Evolutionary conservation across 352 stramenopile species (phyloP).

Genomic region (Pythium coloratum): DNA sequence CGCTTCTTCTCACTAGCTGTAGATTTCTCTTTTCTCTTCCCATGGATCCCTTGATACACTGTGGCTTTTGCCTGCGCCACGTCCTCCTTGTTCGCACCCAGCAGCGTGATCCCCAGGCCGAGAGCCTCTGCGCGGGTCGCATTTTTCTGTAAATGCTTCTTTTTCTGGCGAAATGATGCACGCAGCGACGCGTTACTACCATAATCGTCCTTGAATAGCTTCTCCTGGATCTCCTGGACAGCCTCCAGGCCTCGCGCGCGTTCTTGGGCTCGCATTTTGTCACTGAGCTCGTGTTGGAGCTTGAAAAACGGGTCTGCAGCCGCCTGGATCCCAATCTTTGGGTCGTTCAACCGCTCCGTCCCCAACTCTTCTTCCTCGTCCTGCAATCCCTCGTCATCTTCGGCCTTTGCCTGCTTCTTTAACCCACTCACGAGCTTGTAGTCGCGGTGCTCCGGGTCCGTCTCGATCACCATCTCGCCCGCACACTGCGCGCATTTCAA

Average conservation of each 20-base stretch:
- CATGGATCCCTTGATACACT: conserved; percentile 53
- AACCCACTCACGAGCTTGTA: conserved; percentile 91
- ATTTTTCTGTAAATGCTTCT: conserved; percentile 48
- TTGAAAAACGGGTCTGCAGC: conserved; percentile 68
- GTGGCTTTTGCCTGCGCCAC: conserved; percentile 53
- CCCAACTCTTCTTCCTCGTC: conserved; percentile 24
- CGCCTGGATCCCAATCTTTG: conserved; percentile 41
- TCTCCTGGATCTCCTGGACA: conserved; percentile 60
- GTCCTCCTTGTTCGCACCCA: conserved; percentile 60
- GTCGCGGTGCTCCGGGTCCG: conserved; percentile 92
- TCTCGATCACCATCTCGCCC: conserved; percentile 91
- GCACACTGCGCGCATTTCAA: conserved; percentile 92
- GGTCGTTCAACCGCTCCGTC: conserved; percentile 61
- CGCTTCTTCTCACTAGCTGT: conserved; percentile 5
- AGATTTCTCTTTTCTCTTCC: conserved; percentile 28
- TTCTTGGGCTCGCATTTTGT: conserved; percentile 51
- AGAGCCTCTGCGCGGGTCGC: conserved; percentile 40
- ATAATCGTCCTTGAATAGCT: conserved; percentile 72
- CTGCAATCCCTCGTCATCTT: conserved; percentile 19
- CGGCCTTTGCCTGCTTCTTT: conserved; percentile 65
- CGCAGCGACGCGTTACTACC: conserved; percentile 58
- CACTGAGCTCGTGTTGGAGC: conserved; percentile 78
- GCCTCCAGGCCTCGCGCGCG: conserved; percentile 46
- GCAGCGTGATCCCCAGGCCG: conserved; percentile 57
- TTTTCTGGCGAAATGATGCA: conserved; percentile 54